A percentile compares a stretch with the other conserved stretches of the same genome.
Conservation (phyloP, 2,329 filamentous ascomycete species). For the Xylaria sp. region DNA sequence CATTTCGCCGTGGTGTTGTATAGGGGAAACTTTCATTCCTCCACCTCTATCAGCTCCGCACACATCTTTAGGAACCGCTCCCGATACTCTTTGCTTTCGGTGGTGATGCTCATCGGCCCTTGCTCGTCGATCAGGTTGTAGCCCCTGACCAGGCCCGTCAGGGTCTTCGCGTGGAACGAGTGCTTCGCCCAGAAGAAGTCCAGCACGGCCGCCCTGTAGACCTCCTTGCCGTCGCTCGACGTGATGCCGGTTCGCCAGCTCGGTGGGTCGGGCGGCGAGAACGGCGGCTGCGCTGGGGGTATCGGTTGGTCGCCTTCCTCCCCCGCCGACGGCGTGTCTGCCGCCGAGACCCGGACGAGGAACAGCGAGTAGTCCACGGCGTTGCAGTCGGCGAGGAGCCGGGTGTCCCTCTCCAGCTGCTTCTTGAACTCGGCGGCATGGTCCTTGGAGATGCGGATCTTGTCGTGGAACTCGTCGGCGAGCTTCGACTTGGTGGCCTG, state of each 20-base stretch:
- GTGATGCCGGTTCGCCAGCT: slow-evolving; percentile 65
- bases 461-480: slow-evolving; percentile 69
- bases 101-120: slow-evolving; percentile 76
- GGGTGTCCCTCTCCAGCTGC: slow-evolving; percentile 63
- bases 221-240: slow-evolving; percentile 65
- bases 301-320: slow-evolving; percentile 18
- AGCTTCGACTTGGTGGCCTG: slow-evolving; percentile 67
- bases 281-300: slow-evolving; percentile 37
- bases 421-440: slow-evolving; percentile 60
- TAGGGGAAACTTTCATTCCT: slow-evolving; percentile 22
- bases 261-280: slow-evolving; percentile 40
- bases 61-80: slow-evolving; percentile 55
- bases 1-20: too few species aligned
- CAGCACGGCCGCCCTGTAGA: slow-evolving; percentile 68
- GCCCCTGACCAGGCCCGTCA: slow-evolving; percentile 66
- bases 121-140: slow-evolving; percentile 66
- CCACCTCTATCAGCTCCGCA: slow-evolving; percentile 43
- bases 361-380: slow-evolving; percentile 79
- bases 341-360: slow-evolving; percentile 54
- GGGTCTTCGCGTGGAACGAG: slow-evolving; percentile 64
- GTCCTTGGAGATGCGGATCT: slow-evolving; percentile 57
- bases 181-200: slow-evolving; percentile 83
- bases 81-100: slow-evolving; percentile 68
- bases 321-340: slow-evolving; percentile 23
- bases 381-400: slow-evolving; percentile 62